Base-by-base conservation (phyloP, 1,284 basidiomycete species). In the Rhodotorula glutinis region DNA sequence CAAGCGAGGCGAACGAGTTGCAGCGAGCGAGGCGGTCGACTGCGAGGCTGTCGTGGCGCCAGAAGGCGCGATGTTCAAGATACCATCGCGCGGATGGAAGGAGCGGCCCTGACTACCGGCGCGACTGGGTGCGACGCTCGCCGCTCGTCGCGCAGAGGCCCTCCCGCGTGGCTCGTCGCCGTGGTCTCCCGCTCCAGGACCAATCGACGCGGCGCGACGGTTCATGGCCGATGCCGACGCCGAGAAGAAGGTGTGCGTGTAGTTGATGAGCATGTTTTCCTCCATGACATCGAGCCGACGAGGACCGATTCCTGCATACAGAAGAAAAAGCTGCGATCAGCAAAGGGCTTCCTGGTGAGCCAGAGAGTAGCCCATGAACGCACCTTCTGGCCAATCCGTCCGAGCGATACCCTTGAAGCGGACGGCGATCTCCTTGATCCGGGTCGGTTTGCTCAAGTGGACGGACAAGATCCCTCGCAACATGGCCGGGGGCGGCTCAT, bases 391-490 rank as follows among this genome's bases (percentile, higher is more conserved):
- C 89, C 92, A 96, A 71, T 85, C 84, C 21, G 84, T 85, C 62
- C 81, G 76, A 7, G 80, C 77, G 71, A 84, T 88, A 10, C 91
- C 94, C 60, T 86, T 82, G 27, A 98, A 81, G 73, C 87, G 86
- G 54, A 96, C 82, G 62, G 87, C 85, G 65, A 98, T 94, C 74
- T 87, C 90, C 46, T 88, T 88, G 75, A 98, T 88, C 77, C 88
- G 87, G 49, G 87, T 92, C 0, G 93, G 86, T 77, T 94, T 95
- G 56, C 82, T 82, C 40, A 97, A 82, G 17, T 86, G 85, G 53
- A 98, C 82, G 2, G 87, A 88, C 65, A 98, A 83, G 17, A 97
- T 81, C n/a, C 93, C 95, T 49, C 95, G 84, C 41, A 98, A 82
- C 78, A 94, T 83, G 11, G 92, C 88, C 2, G 90, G 87, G 9